phyloP scores from a whole-genome alignment of 129 eudicot species.

The Pulicaria dysenterica region DNA sequence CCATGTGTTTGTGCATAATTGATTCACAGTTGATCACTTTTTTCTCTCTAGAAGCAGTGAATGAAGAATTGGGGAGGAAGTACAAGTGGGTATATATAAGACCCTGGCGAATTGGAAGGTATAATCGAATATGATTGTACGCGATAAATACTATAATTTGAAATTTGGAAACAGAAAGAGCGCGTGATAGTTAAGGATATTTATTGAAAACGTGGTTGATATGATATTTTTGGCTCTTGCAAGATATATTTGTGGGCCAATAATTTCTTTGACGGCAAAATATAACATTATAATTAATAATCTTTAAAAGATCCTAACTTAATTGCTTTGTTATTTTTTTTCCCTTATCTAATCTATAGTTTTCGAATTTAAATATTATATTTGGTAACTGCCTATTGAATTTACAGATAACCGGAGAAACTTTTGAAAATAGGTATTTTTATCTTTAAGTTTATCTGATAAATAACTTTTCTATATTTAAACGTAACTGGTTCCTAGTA shows the following conservation, averaged over 20 bases:
- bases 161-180: constrained; percentile 26
- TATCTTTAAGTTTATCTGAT: too few relatives aligned
- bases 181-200: constrained; percentile 41
- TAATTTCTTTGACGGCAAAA: neutral
- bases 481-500: too few relatives aligned
- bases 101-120: neutral
- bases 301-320: too few relatives aligned
- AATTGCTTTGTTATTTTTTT: too few relatives aligned
- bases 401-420: too few relatives aligned
- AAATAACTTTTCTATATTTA: too few relatives aligned
- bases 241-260: neutral
- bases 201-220: constrained; percentile 28
- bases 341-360: too few relatives aligned
- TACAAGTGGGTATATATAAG: too few relatives aligned
- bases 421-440: too few relatives aligned
- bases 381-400: too few relatives aligned
- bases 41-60: neutral
- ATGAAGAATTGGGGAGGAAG: constrained; percentile 29
- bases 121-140: neutral
- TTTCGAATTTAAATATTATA: too few relatives aligned
- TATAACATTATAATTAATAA: neutral
- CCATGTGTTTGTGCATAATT: constrained; percentile 39
- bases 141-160: neutral
- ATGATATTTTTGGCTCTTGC: constrained; percentile 15
- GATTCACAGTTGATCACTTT: too few relatives aligned